phyloP scores from a whole-genome alignment of 2,329 filamentous ascomycete genomes.

The Rutstroemia sp. region DNA sequence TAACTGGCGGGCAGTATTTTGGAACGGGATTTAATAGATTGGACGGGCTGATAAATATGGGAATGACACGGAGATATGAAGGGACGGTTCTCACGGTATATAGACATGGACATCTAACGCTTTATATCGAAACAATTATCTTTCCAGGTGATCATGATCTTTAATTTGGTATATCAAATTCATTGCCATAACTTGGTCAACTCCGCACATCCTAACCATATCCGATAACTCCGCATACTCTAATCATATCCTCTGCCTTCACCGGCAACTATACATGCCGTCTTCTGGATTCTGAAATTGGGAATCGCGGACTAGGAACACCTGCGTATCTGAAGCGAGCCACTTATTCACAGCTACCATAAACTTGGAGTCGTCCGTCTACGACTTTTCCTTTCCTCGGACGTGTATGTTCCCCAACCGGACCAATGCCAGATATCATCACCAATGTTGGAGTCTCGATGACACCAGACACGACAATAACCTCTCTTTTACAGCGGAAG shows the following conservation, averaged over 20 bases:
- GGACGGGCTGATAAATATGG: too few species aligned
- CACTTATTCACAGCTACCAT: slow-evolving; percentile 42
- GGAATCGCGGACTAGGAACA: slow-evolving; percentile 44
- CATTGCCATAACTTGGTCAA: too few species aligned
- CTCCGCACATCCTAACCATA: too few species aligned
- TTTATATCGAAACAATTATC: too few species aligned
- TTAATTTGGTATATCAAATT: too few species aligned
- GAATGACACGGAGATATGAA: too few species aligned
- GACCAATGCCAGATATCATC: slow-evolving; percentile 30
- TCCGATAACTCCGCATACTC: too few species aligned
- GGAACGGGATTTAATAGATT: neutral
- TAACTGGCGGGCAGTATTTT: neutral
- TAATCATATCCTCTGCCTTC: neutral
- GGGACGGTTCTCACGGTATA: too few species aligned
- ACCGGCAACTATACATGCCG: slow-evolving; percentile 50
- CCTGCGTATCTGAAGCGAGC: slow-evolving; percentile 46
- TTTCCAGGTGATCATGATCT: too few species aligned
- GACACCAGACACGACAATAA: slow-evolving; percentile 28
- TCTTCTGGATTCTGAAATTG: slow-evolving; percentile 51
- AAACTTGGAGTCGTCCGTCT: slow-evolving; percentile 42
- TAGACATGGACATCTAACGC: too few species aligned
- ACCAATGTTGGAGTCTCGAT: slow-evolving; percentile 26
- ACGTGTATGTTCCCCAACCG: slow-evolving; percentile 24
- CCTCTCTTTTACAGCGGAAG: slow-evolving; percentile 26
- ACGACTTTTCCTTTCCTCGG: slow-evolving; percentile 48